Evolutionary conservation across 2,329 filamentous ascomycete genomes (phyloP), one percentile per base, ranked within the genome.

Genomic region (Teratosphaeria nubilosa): DNA sequence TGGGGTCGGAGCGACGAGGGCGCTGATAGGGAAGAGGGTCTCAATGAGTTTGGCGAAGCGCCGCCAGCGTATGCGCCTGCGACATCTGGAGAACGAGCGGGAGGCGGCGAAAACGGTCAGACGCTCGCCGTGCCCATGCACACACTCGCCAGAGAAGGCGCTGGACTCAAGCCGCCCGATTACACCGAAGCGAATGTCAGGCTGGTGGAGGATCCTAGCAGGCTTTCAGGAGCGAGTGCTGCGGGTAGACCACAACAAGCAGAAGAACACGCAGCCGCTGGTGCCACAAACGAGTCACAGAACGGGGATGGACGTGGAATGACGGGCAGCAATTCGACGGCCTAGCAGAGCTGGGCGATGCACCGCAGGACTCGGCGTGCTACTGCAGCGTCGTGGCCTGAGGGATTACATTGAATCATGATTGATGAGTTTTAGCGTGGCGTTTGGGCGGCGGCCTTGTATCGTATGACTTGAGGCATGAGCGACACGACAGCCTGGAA

Each of bases 41-140:
- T 86, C 58, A 79, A 87, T 66, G 84, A 86, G 72, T 70, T 78
- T 51, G 85, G 84, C 30, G 83, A 86, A 68, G 82, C 84, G 10
- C 85, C 85, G 54, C 85, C 85, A 53, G 82, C 84, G 0, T 87
- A 87, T 68, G 75, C 65, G 64, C 73, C 56, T 11, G 74, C 58
- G 0, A 74, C 72, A 60, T 37, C 53, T 34, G 53, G 11, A 48
- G 41, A n/a, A 22, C 41, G 53, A 25, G 41, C 31, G 24, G 25
- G 51, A 53, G 62, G 59, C 25, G 65, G 69, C 14, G 64, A 64
- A 34, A 57, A 58, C 53, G 65, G 51, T 59, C 34, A n/a, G 27
- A 60, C 9, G 22, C 58, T 59, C n/a, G 62, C 71, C 9, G 66
- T 76, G 41, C 76, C 76, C 2, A 61, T 75, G 55, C 70, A 72